These are phyloP conservation scores for Cryptosporidium baileyi DNA, from an alignment of 169 alveolate species.

Conservation along the genomic window DNA sequence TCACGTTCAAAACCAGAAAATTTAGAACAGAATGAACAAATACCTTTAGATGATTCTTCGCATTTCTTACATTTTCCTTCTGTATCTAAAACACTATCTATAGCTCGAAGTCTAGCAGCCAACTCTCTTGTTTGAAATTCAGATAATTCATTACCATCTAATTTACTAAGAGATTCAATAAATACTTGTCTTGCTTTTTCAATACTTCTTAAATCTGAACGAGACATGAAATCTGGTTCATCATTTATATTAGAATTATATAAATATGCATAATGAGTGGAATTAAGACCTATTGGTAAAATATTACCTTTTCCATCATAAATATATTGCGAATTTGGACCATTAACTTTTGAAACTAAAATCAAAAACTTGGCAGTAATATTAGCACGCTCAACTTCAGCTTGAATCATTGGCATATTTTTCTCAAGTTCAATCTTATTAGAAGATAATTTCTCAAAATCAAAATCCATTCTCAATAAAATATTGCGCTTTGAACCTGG, in stretches of 20 bases:
- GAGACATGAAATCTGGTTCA: conserved; percentile 11
- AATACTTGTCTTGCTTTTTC: conserved; percentile 31
- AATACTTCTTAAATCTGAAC: conserved; percentile 50
- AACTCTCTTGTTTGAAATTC: not conserved
- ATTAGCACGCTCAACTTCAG: not conserved
- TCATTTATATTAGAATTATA: not conserved
- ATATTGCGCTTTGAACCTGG: not conserved
- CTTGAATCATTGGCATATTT: not conserved
- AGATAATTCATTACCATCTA: not conserved
- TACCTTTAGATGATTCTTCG: not conserved
- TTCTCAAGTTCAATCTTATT: not conserved
- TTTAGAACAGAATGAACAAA: not conserved
- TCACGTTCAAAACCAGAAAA: not conserved
- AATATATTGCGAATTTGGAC: not conserved
- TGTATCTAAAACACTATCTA: conserved; percentile 1
- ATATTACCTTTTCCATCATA: conserved; percentile 35
- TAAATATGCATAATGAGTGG: conserved; percentile 46
- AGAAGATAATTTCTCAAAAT: not conserved
- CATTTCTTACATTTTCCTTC: conserved; percentile 27
- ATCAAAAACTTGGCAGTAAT: not conserved
- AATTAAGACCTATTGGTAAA: not conserved
- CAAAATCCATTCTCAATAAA: not conserved
- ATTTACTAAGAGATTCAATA: not conserved
- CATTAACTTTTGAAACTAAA: not conserved
- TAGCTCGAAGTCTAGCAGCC: conserved; percentile 37